Conservation (phyloP, 768 basidiomycete species). For the Trametes meyenii region DNA sequence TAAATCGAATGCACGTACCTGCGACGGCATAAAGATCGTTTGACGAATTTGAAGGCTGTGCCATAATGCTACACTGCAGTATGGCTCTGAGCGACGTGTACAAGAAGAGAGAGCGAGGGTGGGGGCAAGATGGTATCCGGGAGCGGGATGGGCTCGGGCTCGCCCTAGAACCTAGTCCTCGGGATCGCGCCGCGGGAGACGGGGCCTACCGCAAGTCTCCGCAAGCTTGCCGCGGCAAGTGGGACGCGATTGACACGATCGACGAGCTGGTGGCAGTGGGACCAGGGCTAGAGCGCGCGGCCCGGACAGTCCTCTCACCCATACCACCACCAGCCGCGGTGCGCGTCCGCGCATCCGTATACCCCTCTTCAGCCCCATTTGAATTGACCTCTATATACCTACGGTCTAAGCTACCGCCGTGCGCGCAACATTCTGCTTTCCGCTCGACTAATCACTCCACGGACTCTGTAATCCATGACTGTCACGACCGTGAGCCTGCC, state of each 20-base stretch:
- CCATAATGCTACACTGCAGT: neutral
- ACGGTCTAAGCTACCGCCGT: too few species aligned
- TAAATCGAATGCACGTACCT: conserved; percentile 2
- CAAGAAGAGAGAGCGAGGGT: neutral
- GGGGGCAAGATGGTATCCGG: too few species aligned
- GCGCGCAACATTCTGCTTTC: neutral
- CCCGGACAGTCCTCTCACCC: neutral
- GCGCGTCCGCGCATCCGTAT: neutral
- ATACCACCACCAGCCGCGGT: neutral
- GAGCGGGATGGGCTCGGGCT: too few species aligned
- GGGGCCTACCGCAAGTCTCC: too few species aligned
- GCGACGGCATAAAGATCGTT: conserved; percentile 28
- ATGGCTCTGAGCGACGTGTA: neutral
- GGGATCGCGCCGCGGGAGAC: too few species aligned
- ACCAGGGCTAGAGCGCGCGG: neutral
- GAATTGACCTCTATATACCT: neutral
- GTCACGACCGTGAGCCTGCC: conserved; percentile 34
- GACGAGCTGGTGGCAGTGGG: too few species aligned
- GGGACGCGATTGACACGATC: too few species aligned
- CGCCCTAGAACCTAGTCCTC: too few species aligned
- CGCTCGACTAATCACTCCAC: neutral
- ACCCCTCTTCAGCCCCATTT: neutral
- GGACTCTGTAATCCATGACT: conserved; percentile 28
- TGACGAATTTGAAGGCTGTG: conserved; percentile 5
- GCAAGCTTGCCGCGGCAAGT: too few species aligned